Percentiles rank a stretch among this genome's conserved stretches.
Conservation (phyloP, 371 early-diverging fungal genomes). For the Mucor plumbeus region DNA sequence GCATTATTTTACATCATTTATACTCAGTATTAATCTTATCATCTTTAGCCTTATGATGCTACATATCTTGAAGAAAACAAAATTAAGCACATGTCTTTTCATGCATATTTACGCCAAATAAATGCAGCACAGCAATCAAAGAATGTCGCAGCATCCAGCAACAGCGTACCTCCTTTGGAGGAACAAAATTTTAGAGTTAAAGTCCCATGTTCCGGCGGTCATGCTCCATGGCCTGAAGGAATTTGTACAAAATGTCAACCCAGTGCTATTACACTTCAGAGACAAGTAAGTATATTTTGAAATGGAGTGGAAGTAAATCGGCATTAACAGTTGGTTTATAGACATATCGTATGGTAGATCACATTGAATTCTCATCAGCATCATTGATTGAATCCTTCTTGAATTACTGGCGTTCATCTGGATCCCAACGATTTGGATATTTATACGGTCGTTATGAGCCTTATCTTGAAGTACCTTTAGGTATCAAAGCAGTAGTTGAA, state of each 20-base stretch:
- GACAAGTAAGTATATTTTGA: conserved; percentile 63
- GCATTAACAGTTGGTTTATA: conserved; percentile 33
- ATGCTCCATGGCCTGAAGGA: conserved; percentile 91
- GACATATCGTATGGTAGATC: conserved; percentile 97
- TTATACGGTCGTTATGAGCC: conserved; percentile 95
- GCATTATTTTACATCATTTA: not conserved
- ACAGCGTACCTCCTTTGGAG: conserved; percentile 82
- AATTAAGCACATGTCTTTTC: conserved; percentile 98
- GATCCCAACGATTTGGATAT: conserved; percentile 92
- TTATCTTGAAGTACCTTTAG: conserved; percentile 93
- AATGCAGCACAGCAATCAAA: conserved; percentile 70
- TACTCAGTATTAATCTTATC: not conserved
- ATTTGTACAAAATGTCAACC: conserved; percentile 99
- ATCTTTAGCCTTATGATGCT: conserved; percentile 82
- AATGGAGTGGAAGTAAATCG: no score
- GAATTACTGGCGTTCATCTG: conserved; percentile 86
- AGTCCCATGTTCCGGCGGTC: conserved; percentile 80
- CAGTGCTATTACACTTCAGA: conserved; percentile 88
- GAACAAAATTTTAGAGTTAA: conserved; percentile 82
- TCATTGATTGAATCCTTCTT: conserved; percentile 90
- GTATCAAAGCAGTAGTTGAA: conserved; percentile 97
- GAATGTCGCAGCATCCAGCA: conserved; percentile 42
- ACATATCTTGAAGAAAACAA: conserved; percentile 86
- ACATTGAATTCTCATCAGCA: conserved; percentile 96
- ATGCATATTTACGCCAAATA: conserved; percentile 87